Percentiles rank a stretch among this genome's conserved stretches.
phyloP scores from a whole-genome alignment of 2,329 filamentous ascomycete genomes.

The Lasiodiplodia sp. region DNA sequence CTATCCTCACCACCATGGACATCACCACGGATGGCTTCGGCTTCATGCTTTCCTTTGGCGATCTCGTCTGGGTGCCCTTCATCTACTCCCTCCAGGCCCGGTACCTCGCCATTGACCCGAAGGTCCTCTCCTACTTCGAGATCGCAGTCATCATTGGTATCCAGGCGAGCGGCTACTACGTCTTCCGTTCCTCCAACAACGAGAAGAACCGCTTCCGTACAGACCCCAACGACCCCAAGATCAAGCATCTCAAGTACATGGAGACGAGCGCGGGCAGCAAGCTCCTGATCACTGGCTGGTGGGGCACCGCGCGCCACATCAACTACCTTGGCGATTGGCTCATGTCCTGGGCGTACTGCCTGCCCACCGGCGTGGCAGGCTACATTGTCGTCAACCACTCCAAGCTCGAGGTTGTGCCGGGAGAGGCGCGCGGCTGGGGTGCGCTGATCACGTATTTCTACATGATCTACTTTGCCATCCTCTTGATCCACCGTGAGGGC shows the following conservation, averaged over 20 bases:
- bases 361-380: constrained; percentile 85
- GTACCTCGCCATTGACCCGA: constrained; percentile 83
- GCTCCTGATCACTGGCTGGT: constrained; percentile 88
- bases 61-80: constrained; percentile 92
- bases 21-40: constrained; percentile 93
- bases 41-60: constrained; percentile 92
- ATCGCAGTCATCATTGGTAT: constrained; percentile 70
- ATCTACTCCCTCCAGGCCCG: constrained; percentile 84
- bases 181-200: constrained; percentile 93
- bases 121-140: constrained; percentile 75
- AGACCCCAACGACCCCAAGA: constrained; percentile 79
- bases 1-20: constrained; percentile 92
- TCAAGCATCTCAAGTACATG: constrained; percentile 84
- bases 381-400: constrained; percentile 70
- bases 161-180: constrained; percentile 78
- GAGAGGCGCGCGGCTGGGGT: constrained; percentile 79
- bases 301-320: constrained; percentile 90
- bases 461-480: constrained; percentile 85
- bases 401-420: constrained; percentile 71
- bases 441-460: constrained; percentile 95
- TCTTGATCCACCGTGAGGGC: constrained; percentile 84
- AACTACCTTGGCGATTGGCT: constrained; percentile 97
- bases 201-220: constrained; percentile 95
- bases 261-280: constrained; percentile 83
- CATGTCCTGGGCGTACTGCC: constrained; percentile 87